Evolutionary conservation across 2,329 filamentous ascomycete genomes (phyloP).

Genomic region (Colletotrichum zoysiae): DNA sequence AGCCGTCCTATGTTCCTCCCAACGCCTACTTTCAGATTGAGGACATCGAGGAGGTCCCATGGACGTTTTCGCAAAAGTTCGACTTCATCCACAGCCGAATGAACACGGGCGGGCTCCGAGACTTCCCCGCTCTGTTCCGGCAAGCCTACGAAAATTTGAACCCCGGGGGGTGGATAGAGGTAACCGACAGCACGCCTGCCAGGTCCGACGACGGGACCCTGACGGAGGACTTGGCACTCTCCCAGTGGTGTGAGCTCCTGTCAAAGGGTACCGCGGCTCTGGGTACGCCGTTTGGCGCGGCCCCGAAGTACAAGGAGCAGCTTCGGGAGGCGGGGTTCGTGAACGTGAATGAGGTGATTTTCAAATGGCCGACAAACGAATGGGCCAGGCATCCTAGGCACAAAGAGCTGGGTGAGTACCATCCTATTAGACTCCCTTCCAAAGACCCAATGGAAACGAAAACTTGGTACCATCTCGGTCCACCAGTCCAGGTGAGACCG

Average conservation of each 20-base stretch:
- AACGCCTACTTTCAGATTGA: conserved; percentile 73
- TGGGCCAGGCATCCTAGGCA: conserved; percentile 62
- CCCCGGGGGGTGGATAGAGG: conserved; percentile 60
- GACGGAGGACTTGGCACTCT: conserved; percentile 28
- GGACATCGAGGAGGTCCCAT: conserved; percentile 54
- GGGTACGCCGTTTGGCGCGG: conserved; percentile 49
- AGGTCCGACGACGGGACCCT: conserved; percentile 59
- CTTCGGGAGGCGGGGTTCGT: conserved; percentile 63
- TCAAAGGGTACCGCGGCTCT: conserved; percentile 32
- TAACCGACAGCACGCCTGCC: conserved; percentile 56
- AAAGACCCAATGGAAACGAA: too few relatives aligned
- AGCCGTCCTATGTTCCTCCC: conserved; percentile 67
- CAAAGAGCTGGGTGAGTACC: conserved; percentile 58
- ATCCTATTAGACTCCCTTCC: background rate
- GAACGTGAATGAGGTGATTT: conserved; percentile 59
- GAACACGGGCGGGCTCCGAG: conserved; percentile 43
- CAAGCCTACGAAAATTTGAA: conserved; percentile 47
- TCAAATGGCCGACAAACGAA: conserved; percentile 59
- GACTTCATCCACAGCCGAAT: conserved; percentile 45
- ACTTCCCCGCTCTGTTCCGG: conserved; percentile 45
- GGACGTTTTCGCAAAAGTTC: conserved; percentile 52
- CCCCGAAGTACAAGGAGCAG: conserved; percentile 51
- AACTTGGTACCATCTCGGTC: background rate
- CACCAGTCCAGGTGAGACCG: background rate
- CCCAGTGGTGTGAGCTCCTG: conserved; percentile 18